A percentile compares a stretch with the other conserved stretches of the same genome.
Conservation (phyloP, 2,329 filamentous ascomycete species). For the Ophiostoma novo-ulmi region DNA sequence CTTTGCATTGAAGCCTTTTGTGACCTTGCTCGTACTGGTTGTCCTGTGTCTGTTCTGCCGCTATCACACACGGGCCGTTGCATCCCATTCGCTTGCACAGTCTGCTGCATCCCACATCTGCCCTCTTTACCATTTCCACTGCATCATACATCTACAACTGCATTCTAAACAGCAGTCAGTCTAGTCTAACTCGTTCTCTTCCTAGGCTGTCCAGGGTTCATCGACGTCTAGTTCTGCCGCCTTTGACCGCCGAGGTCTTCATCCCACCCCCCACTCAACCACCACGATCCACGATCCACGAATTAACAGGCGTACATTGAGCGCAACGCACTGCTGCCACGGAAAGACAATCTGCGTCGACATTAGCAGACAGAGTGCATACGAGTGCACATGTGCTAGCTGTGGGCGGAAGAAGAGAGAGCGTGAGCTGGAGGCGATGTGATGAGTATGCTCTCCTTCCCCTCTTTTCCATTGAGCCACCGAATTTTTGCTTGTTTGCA, state of each 20-base stretch:
- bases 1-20: not conserved
- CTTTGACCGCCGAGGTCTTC: conserved; percentile 15
- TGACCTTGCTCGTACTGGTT: not conserved
- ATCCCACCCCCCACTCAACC: conserved; percentile 13
- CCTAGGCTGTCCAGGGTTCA: not conserved
- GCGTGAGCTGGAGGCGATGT: conserved; percentile 22
- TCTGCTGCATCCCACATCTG: not conserved
- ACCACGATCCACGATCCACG: not conserved
- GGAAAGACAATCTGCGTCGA: not conserved
- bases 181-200: not conserved
- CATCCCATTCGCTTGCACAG: too few relatives aligned
- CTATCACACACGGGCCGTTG: not conserved
- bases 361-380: conserved; percentile 15
- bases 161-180: not conserved
- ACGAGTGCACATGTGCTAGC: conserved; percentile 19
- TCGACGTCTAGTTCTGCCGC: conserved; percentile 13
- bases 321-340: not conserved
- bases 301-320: not conserved
- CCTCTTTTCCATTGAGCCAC: conserved; percentile 11
- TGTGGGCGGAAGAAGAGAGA: conserved; percentile 16
- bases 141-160: not conserved
- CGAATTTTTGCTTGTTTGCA: conserved; percentile 8
- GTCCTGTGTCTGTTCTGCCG: not conserved
- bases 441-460: conserved; percentile 24
- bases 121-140: not conserved